Base-by-base conservation (phyloP, 1,139 yeast species). In the Geotrichum siamense region DNA sequence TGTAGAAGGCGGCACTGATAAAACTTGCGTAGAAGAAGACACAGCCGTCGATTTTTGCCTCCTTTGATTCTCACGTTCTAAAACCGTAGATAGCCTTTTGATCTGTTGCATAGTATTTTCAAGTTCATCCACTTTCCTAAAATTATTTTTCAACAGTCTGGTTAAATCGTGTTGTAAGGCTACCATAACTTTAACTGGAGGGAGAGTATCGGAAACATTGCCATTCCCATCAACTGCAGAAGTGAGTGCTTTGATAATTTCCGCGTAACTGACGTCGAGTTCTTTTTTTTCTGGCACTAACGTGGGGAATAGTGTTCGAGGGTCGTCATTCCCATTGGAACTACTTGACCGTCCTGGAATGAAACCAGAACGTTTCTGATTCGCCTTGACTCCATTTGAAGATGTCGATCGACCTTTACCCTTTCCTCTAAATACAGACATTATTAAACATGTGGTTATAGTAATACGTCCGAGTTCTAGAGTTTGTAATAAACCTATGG, bases 51-150 rank as follows among this genome's bases (percentile, higher is more conserved):
- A 21, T 31, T 45, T 45, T 16, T 28, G 21, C 3, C 48, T 38
- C 29, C 42, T 46, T 5, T 30, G 26, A 13, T 41, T 39, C 26
- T 46, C 49, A 19, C 47, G 38, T 16, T 46, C 49, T 8, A 46
- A 21, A 6, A 47, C 44, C 2, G 42, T 20, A 3, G 43, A 30
- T 10, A 43, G 37, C 28, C 49, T 32, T 21, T 47, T 47, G 31
- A 41, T 40, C 15, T 40, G 35, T 25, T 21, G 22, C 19, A 47
- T 19, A 27, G 21, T 43, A 22, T 28, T 29, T 21, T 47, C 49
- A 19, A 44, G 40, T 13, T 43, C 49, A 5, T 39, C 40, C 10
- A 43, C 17, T 10, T 34, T 43, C 35, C 20, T 35, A 2, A 39
- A 31, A 19, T 39, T 43, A 10, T 40, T 38, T 22, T 38, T 41